phyloP scores from a whole-genome alignment of 495 filamentous ascomycete genomes.

The Talaromyces nanjingensis region DNA sequence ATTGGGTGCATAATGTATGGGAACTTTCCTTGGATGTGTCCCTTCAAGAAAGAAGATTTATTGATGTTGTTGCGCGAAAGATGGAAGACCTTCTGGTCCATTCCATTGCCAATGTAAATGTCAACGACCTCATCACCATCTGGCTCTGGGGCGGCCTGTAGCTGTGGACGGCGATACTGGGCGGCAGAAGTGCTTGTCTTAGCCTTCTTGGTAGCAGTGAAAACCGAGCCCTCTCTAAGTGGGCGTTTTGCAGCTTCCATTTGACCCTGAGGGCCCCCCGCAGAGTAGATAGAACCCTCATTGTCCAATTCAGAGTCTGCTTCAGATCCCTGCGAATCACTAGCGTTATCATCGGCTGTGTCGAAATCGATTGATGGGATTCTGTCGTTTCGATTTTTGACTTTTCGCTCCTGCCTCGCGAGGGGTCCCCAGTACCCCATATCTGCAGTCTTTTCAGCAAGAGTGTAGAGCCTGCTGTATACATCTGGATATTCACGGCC shows the following conservation, averaged over 20 bases:
- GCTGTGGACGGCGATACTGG: neutral
- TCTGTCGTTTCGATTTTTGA: neutral
- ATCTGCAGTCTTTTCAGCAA: neutral
- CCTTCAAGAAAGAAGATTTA: constrained; percentile 4
- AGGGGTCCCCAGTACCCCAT: neutral
- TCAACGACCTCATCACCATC: neutral
- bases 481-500: neutral
- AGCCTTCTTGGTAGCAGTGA: neutral
- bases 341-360: neutral
- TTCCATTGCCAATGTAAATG: neutral
- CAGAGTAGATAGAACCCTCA: neutral
- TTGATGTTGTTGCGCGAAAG: neutral
- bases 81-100: neutral
- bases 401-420: neutral
- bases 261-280: neutral
- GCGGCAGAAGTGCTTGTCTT: neutral
- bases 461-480: neutral
- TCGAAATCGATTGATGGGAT: neutral
- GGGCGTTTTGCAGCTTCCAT: neutral
- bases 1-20: constrained; percentile 1
- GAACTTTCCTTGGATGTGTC: neutral
- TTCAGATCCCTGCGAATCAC: neutral
- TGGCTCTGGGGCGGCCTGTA: neutral
- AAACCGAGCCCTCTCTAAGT: neutral
- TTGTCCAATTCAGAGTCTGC: neutral